phyloP scores from a whole-genome alignment of 192 early-diverging fungal species.

The Backusella mclennaniae region DNA sequence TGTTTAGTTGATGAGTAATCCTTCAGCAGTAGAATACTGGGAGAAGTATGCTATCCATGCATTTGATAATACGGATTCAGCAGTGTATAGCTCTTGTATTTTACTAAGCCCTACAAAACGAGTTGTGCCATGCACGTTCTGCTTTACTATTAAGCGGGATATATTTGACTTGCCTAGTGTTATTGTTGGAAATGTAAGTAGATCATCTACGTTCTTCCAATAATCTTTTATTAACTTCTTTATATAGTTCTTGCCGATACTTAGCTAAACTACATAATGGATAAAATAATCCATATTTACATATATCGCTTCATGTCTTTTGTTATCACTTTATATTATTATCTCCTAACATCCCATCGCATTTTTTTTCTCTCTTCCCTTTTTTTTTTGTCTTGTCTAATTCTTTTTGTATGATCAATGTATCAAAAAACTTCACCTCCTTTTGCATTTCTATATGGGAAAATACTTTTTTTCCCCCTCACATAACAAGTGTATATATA shows the following conservation, averaged over 20 bases:
- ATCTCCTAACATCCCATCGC: not conserved
- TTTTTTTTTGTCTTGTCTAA: not conserved
- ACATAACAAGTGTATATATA: not conserved
- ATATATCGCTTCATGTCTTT: not conserved
- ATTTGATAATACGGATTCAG: constrained; percentile 89
- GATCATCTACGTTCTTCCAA: not conserved
- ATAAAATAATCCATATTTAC: not conserved
- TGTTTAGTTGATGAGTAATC: constrained; percentile 82
- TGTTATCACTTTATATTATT: not conserved
- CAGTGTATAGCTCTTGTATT: constrained; percentile 87
- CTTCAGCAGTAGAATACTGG: constrained; percentile 93
- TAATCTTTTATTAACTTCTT: not conserved
- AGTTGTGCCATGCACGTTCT: constrained; percentile 85
- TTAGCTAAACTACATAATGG: constrained; percentile 20
- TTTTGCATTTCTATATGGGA: not conserved
- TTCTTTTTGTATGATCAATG: not conserved
- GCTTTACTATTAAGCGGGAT: constrained; percentile 95
- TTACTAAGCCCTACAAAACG: constrained; percentile 68
- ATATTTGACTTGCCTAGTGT: constrained; percentile 94
- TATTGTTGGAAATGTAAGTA: constrained; percentile 68
- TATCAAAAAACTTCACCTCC: not conserved
- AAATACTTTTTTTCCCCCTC: not conserved
- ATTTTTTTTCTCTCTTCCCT: not conserved
- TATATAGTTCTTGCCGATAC: constrained; percentile 27
- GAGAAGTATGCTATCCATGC: constrained; percentile 89